A percentile compares a stretch with the other conserved stretches of the same genome.
These are phyloP conservation scores for Diplotaxis tenuifolia DNA, from an alignment of 345 rosid genomes.

Conservation along the genomic window DNA sequence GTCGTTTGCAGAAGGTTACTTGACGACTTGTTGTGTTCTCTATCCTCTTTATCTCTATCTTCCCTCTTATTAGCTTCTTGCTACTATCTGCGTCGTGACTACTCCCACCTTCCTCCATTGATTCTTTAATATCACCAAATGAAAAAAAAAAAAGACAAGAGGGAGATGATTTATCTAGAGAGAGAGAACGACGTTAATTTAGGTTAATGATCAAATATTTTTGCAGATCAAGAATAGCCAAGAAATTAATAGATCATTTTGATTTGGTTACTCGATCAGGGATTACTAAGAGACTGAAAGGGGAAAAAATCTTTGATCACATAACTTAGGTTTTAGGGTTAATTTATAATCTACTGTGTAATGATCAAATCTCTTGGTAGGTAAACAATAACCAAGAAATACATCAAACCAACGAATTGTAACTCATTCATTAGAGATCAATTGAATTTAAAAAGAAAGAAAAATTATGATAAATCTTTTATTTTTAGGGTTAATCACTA, in stretches of 20 bases:
- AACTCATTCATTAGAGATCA: neutral
- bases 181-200: neutral
- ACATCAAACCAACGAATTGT: slow-evolving; percentile 2
- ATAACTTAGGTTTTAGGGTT: neutral
- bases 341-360: neutral
- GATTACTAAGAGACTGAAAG: neutral
- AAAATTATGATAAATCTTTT: neutral
- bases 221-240: slow-evolving; percentile 11
- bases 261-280: neutral
- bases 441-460: neutral
- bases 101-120: slow-evolving; percentile 39
- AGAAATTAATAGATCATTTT: neutral
- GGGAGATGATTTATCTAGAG: neutral
- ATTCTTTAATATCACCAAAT: neutral
- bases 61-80: slow-evolving; percentile 70
- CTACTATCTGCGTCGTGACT: slow-evolving; percentile 45
- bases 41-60: slow-evolving; percentile 74
- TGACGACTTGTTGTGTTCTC: slow-evolving; percentile 82
- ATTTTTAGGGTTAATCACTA: slow-evolving; percentile 1
- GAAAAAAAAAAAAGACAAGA: slow-evolving; percentile 1
- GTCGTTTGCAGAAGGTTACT: slow-evolving; percentile 83
- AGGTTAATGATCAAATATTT: slow-evolving; percentile 1
- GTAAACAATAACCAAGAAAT: slow-evolving; percentile 12
- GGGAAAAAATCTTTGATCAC: neutral
- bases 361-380: neutral